A percentile compares a stretch with the other conserved stretches of the same genome.
Conservation (phyloP, 306 rosid species). For the Citrullus colocynthis region DNA sequence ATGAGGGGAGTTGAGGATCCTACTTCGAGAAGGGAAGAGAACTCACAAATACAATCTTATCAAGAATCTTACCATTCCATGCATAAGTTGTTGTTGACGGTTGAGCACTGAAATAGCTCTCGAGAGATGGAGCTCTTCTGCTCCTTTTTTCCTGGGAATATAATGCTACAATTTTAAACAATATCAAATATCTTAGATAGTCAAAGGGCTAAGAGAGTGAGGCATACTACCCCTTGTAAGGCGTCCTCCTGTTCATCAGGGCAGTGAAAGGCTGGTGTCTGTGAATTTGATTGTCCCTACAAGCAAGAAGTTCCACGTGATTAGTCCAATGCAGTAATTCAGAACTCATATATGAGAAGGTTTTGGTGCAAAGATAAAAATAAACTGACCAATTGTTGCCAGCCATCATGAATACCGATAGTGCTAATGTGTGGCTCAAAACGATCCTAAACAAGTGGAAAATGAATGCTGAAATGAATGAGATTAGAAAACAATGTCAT, state of each 20-base stretch:
- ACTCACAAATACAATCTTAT: too few relatives aligned
- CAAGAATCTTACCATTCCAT: conserved; percentile 20
- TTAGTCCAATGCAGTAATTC: neutral
- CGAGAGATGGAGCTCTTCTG: conserved; percentile 23
- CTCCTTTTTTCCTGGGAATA: conserved; percentile 21
- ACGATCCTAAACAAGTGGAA: conserved; percentile 12
- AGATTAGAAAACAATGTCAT: neutral
- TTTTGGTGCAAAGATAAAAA: neutral
- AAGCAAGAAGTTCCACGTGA: conserved; percentile 2
- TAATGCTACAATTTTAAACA: conserved; percentile 6
- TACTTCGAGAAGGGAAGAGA: too few relatives aligned
- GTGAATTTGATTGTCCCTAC: conserved; percentile 17
- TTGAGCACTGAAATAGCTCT: conserved; percentile 21
- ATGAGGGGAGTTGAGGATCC: too few relatives aligned
- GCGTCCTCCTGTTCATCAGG: conserved; percentile 14
- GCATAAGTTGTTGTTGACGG: conserved; percentile 23
- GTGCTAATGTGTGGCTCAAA: conserved; percentile 14
- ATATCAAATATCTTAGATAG: neutral
- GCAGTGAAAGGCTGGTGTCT: conserved; percentile 11
- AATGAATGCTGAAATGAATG: neutral
- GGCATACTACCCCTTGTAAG: conserved; percentile 11
- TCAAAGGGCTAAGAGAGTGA: conserved; percentile 6
- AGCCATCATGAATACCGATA: conserved; percentile 21
- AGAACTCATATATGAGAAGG: neutral
- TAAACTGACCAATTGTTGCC: conserved; percentile 27